A percentile compares a stretch with the other conserved stretches of the same genome.
Evolutionary conservation across 805 yeast genomes (phyloP).

Genomic region (Pichia cephalocereana): DNA sequence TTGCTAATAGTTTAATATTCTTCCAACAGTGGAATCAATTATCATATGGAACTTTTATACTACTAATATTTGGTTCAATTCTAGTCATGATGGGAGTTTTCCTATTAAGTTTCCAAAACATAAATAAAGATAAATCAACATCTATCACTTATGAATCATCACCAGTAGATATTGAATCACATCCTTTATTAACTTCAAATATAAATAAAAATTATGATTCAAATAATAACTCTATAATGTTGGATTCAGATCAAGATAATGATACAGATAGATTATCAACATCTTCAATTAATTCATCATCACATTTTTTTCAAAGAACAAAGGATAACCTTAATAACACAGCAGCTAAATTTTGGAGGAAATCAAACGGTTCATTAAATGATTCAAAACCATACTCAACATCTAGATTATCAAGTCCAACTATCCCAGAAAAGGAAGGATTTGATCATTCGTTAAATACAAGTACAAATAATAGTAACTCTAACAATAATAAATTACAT

Average conservation of each 20-base stretch:
- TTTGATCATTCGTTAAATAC: not conserved
- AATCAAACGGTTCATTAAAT: not conserved
- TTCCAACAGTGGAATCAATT: slow-evolving; percentile 41
- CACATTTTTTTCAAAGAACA: not conserved
- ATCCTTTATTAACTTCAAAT: not conserved
- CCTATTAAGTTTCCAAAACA: slow-evolving; percentile 47
- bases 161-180: not conserved
- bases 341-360: not conserved
- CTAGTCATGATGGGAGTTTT: slow-evolving; percentile 62
- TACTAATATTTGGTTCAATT: slow-evolving; percentile 36
- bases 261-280: not conserved
- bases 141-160: too few relatives aligned
- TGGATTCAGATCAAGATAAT: not conserved
- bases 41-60: slow-evolving; percentile 25
- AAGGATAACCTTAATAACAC: not conserved
- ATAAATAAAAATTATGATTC: not conserved
- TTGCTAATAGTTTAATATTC: slow-evolving; percentile 55
- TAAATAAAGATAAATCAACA: slow-evolving; percentile 4
- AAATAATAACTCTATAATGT: not conserved
- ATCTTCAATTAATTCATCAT: not conserved
- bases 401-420: not conserved
- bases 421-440: not conserved
- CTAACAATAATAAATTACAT: slow-evolving; percentile 10
- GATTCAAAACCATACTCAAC: not conserved
- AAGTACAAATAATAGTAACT: slow-evolving; percentile 5